Evolutionary conservation across 2,329 filamentous ascomycete species (phyloP), one percentile per base, ranked within the genome.

Genomic region (Ceratocystis smalleyi): DNA sequence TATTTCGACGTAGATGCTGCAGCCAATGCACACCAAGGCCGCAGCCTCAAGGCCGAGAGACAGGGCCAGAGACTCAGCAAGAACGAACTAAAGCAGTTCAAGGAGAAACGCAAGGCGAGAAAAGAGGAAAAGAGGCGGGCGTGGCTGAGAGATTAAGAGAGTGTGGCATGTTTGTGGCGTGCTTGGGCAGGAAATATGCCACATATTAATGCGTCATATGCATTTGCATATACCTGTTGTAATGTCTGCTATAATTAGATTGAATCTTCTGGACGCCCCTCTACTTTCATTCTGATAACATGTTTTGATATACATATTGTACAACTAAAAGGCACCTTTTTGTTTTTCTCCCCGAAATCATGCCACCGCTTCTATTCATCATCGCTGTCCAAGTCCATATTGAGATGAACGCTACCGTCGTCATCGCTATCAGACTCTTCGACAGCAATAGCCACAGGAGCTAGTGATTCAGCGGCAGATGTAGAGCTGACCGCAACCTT

Each of bases 1-100:
- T 97, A 87, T 75, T 99, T 97, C 73, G 92, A 99, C 72, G 91
- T 96, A 54, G 91, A 97, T 73, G 89, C 91, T 3, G 91, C 91
- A 2, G 92, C 91, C 3, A 96, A 95, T 72, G 83, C 83, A 65
- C 91, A 99, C 71, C 87, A 96, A 70, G 94, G 94, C 1, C 83
- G 87, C 66, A 96, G 91, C 71, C 77, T 99, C 66, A 95, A 92
- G 75, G 94, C 91, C 1, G 94, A 99, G 78, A 81, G 94, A 64
- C 85, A 88, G 65, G 84, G 85, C 64, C 91, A 94, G 81, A 91
- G 89, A 75, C 80, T 92, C 27, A 87, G 78, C 65, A 95, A 92
- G 78, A 79, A 87, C 67, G 90, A 99, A 76, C 77, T 99, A 68
- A 92, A 95, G 77, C 84, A 86, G 65, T 96, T 92, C 77, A 94